Percentiles rank a stretch among this genome's conserved stretches.
phyloP scores from a whole-genome alignment of 345 rosid species.

The Microcos paniculata region DNA sequence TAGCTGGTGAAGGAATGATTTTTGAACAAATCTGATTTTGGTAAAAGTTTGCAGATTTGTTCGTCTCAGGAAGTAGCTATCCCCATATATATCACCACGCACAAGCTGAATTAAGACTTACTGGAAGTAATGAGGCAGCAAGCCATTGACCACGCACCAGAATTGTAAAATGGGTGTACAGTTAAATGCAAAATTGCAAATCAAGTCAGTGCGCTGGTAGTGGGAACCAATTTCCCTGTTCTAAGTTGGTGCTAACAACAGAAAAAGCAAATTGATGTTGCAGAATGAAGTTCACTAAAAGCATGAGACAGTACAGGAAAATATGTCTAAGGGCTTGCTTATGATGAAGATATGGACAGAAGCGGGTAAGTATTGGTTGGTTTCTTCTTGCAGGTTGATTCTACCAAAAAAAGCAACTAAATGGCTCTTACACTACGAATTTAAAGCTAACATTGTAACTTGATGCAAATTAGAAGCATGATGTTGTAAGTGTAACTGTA shows the following conservation, averaged over 20 bases:
- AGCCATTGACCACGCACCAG: background rate
- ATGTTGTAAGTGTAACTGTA: background rate
- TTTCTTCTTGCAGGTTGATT: background rate
- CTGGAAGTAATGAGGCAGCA: background rate
- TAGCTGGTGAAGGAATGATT: constrained; percentile 48
- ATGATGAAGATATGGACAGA: background rate
- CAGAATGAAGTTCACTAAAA: background rate
- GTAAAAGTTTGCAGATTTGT: background rate
- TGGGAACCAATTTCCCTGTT: background rate
- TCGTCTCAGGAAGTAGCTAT: background rate
- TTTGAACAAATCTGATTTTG: constrained; percentile 20
- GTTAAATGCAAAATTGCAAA: background rate
- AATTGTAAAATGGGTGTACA: background rate
- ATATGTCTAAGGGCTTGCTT: background rate
- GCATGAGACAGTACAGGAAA: background rate
- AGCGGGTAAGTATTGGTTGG: background rate
- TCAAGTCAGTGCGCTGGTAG: background rate
- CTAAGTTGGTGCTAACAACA: background rate
- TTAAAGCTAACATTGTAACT: background rate
- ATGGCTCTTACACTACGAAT: background rate
- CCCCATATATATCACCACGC: background rate
- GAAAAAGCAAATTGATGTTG: background rate
- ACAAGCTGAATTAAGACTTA: background rate
- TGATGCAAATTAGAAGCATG: background rate
- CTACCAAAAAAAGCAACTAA: background rate